These are phyloP conservation scores for Penicillium salamii DNA, from an alignment of 495 filamentous ascomycete genomes.

Conservation along the genomic window DNA sequence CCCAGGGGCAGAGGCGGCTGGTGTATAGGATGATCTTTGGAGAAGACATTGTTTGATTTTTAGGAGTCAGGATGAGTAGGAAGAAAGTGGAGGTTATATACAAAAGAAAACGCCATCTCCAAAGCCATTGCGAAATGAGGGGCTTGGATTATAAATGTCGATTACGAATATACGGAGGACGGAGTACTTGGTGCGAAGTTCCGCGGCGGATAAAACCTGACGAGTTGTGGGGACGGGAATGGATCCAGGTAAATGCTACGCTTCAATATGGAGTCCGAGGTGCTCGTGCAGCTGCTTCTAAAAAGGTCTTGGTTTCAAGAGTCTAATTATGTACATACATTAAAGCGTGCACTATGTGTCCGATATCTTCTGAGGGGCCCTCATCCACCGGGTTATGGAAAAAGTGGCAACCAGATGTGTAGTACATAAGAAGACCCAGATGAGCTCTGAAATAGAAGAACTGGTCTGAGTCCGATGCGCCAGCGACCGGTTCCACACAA, in stretches of 20 bases:
- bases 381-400: conserved; percentile 9
- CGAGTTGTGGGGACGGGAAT: conserved; percentile 10
- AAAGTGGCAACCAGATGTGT: conserved; percentile 10
- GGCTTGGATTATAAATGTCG: conserved; percentile 28
- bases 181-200: conserved; percentile 1
- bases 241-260: neutral
- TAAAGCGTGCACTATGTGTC: conserved; percentile 25
- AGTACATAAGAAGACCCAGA: conserved; percentile 26
- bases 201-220: conserved; percentile 19
- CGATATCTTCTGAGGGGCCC: conserved; percentile 15
- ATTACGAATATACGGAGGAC: neutral
- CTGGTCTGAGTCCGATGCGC: conserved; percentile 18
- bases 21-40: conserved; percentile 67
- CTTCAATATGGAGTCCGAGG: neutral
- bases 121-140: conserved; percentile 20
- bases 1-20: conserved; percentile 75
- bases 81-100: neutral
- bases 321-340: conserved; percentile 35
- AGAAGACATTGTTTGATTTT: conserved; percentile 25
- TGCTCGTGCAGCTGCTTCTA: too few species aligned
- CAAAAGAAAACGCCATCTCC: conserved; percentile 12
- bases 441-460: conserved; percentile 5
- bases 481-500: conserved; percentile 22
- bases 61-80: neutral
- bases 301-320: conserved; percentile 18